Base-by-base conservation (phyloP, 495 filamentous ascomycete genomes). In the Talaromyces nanjingensis region DNA sequence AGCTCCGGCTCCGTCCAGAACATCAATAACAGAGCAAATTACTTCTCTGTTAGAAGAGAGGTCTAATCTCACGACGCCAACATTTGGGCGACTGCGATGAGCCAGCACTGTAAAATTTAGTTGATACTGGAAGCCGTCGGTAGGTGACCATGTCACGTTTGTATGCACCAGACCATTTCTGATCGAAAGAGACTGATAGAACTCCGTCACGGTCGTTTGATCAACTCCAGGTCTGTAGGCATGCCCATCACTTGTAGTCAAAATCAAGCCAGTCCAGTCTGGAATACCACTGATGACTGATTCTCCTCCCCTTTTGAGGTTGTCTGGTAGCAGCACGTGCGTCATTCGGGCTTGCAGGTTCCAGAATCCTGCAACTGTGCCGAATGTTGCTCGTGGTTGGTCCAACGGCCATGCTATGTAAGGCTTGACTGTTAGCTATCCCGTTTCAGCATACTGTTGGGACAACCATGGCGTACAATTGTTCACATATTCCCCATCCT, bases 1-100 rank as follows among this genome's bases (percentile, higher is more conserved):
- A 16, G 84, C 84, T 61, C 79, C 78, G 34, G 76, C 71, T 7
- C 84, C 84, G 57, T 86, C 80, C 0, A 86, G 71, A 16, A 86
- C 65, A 66, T 86, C 84, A 7, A 82, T 79, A 7, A 85, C 67
- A 12, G 79, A 77, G 8, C 79, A 74, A 52, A 76, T 70, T 6
- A 70, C 62, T 56, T 82, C 77, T 2, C 63, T 49, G 9, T 68
- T 70, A 3, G 81, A 68, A 5, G 74, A 80, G 60, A 86, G 72
- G n/a, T 74, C 76, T 5, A 82, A 68, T 60, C 76, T 73, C 0
- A 84, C 73, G 16, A 78, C 78, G n/a, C 79, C 77, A 3, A 79
- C 68, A 63, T 79, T 79, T 16, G 77, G 66, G 7, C 59, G 34
- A 7, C 20, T 49, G 14, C 42, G 39, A 29, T 61, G 59, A 12